These are phyloP conservation scores for Mycosarcoma mackinlayi DNA, from an alignment of 1,284 basidiomycete species.

Conservation along the genomic window DNA sequence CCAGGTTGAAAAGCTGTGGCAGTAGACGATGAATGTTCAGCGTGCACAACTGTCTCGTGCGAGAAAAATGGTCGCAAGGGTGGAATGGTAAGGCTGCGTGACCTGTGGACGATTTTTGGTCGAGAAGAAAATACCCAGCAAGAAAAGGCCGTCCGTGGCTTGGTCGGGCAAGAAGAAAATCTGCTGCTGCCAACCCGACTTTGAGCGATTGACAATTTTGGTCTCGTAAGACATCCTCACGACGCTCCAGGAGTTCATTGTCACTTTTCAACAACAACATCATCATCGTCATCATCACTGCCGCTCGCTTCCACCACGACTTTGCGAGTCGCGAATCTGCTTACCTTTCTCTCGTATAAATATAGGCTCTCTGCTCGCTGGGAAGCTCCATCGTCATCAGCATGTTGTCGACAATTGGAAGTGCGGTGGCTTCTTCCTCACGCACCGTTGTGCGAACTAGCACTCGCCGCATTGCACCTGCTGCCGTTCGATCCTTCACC, in stretches of 20 bases:
- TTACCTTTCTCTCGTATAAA: too few relatives aligned
- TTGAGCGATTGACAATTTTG: constrained; percentile 9
- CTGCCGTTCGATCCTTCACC: constrained; percentile 17
- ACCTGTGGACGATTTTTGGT: too few relatives aligned
- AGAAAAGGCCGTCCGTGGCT: too few relatives aligned
- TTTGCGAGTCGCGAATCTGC: too few relatives aligned
- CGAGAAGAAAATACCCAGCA: constrained; percentile 9
- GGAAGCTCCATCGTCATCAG: not conserved
- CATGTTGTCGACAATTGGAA: constrained; percentile 24
- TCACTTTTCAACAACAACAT: too few relatives aligned
- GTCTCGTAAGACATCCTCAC: not conserved
- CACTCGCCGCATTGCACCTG: constrained; percentile 6
- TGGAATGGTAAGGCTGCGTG: constrained; percentile 6
- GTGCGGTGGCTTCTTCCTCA: constrained; percentile 35
- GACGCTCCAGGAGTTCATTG: not conserved
- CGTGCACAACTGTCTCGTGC: too few relatives aligned
- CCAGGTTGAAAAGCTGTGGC: too few relatives aligned
- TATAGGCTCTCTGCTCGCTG: too few relatives aligned
- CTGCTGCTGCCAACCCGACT: constrained; percentile 11
- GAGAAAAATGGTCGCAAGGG: not conserved
- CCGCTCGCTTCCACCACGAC: not conserved
- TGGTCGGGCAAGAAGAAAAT: constrained; percentile 1
- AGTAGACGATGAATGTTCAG: too few relatives aligned
- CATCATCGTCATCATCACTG: not conserved
- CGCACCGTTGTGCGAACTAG: constrained; percentile 8